Percentiles rank a stretch among this genome's conserved stretches.
phyloP scores from a whole-genome alignment of 2,329 filamentous ascomycete genomes.

The Didymella glomerata region DNA sequence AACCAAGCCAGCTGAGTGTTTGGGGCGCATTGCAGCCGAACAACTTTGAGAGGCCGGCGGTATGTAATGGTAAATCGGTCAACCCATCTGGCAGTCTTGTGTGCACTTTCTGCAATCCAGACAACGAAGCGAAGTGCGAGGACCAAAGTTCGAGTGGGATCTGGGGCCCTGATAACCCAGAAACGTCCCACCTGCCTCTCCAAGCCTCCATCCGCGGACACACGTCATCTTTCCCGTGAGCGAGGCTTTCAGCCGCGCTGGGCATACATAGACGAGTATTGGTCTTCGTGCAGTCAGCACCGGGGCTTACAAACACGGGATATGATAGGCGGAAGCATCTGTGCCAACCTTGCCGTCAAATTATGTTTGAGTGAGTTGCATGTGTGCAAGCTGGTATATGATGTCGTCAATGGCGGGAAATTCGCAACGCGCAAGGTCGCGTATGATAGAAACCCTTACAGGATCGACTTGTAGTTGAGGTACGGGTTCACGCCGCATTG shows the following conservation, averaged over 20 bases:
- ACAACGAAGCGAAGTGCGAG: background rate
- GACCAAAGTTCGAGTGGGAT: background rate
- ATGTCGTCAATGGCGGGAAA: background rate
- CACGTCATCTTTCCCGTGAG: conserved; percentile 1
- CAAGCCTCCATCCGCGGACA: background rate
- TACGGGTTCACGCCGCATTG: background rate
- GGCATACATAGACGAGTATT: conserved; percentile 14
- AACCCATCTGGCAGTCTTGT: background rate
- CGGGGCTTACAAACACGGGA: background rate
- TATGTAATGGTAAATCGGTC: background rate
- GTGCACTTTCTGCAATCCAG: background rate
- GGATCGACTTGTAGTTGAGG: background rate
- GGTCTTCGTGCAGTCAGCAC: conserved; percentile 9
- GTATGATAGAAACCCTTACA: background rate
- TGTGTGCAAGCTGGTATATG: background rate
- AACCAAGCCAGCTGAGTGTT: background rate
- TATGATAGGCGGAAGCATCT: background rate
- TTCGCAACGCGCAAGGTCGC: background rate
- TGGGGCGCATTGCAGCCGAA: background rate
- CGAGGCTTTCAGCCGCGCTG: conserved; percentile 6
- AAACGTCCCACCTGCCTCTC: background rate
- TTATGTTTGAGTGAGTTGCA: background rate
- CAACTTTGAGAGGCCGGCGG: background rate
- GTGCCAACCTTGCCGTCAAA: background rate
- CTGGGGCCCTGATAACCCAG: background rate